These are phyloP conservation scores for Xylaria sp. DNA, from an alignment of 2,329 filamentous ascomycete genomes.

Conservation along the genomic window DNA sequence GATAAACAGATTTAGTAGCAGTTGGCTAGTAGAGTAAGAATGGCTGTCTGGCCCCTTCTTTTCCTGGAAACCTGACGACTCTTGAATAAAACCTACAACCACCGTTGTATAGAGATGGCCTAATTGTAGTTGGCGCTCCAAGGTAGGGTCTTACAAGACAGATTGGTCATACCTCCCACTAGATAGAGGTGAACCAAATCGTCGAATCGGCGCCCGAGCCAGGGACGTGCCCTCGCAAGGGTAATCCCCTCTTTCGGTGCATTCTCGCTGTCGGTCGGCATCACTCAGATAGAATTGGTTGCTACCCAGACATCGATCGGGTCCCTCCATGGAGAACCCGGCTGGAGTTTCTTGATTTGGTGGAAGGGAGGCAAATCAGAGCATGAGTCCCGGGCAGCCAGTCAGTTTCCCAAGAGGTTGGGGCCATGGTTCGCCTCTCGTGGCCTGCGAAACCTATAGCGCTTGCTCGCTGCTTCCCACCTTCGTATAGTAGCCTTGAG, in stretches of 20 bases:
- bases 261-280: conserved; percentile 40
- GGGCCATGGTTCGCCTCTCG: not conserved
- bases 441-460: not conserved
- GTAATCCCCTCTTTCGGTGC: conserved; percentile 35
- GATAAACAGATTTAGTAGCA: conserved; percentile 2
- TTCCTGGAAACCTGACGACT: not conserved
- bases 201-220: conserved; percentile 17
- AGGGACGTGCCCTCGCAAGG: not conserved
- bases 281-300: conserved; percentile 18
- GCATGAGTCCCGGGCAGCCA: not conserved
- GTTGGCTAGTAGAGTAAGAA: not conserved
- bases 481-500: not conserved
- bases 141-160: conserved; percentile 29
- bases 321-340: not conserved
- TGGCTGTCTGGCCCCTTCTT: not conserved
- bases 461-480: not conserved
- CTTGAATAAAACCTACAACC: not conserved
- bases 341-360: not conserved
- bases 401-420: not conserved
- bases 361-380: not conserved
- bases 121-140: conserved; percentile 15
- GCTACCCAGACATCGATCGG: not conserved
- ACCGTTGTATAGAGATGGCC: not conserved
- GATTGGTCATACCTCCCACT: not conserved
- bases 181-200: conserved; percentile 5